Evolutionary conservation across 2,329 filamentous ascomycete genomes (phyloP), one percentile per base, ranked within the genome.

Genomic region (Cladosporium halotolerans): DNA sequence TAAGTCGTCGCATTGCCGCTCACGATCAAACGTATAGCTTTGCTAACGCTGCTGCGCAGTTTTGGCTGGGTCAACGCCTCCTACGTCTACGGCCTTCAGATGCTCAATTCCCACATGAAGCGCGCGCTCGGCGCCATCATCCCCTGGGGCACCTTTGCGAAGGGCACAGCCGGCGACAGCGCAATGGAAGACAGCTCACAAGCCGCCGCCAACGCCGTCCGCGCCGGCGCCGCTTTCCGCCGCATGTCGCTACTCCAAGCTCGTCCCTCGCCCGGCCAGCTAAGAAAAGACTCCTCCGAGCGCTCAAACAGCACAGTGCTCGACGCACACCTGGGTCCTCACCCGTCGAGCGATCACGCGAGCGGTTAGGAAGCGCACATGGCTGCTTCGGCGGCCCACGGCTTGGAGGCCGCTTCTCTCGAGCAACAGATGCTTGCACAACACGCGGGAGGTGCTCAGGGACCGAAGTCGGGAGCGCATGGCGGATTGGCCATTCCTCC

Each of bases 21-120:
- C 9, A 4, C 40, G 14, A 2, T 14, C 9, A 39, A 18, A 9
- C 16, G 23, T 19, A 9, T 41, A 48, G 40, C n/a, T 5, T 7
- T 41, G 45, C 58, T 62, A 45, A 60, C 50, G 9, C 44, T 2
- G 3, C 3, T 5, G 14, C 9, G 39, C 52, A 96, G 92, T 54
- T 99, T 99, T 67, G 93, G 92, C 49, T 99, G 93, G 93, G 93
- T 97, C 65, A 99, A 99, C 68, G 92, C 93, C 64, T 96, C 91
- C 68, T 99, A 95, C 69, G 88, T 97, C 54, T 95, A 95, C 66
- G 93, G 92, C 39, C 78, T 97, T 56, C 85, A 91, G 60, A 88
- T 96, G 61, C 79, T 96, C 56, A 91, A 88, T 63, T 86, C 88
- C 32, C 89, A 96, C 71, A 91, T 93, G 83, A 84, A 85, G 68